phyloP scores from a whole-genome alignment of 176 grass and related monocot species.

The Cocos nucifera region DNA sequence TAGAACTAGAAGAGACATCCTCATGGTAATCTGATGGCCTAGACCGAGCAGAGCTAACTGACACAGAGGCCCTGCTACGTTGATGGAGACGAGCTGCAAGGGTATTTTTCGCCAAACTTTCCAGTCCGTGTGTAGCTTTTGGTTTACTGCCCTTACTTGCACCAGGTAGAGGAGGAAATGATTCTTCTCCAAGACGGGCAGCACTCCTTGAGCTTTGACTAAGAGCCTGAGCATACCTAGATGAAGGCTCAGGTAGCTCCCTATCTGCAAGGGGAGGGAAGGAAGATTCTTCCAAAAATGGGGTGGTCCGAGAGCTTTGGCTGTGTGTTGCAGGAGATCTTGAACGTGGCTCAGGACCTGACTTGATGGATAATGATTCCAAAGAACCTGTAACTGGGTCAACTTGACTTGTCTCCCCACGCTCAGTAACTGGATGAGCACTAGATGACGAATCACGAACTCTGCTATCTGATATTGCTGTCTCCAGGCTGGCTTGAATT shows the following conservation, averaged over 20 bases:
- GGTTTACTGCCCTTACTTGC: constrained; percentile 35
- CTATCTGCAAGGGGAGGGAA: constrained; percentile 82
- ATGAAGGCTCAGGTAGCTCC: constrained; percentile 38
- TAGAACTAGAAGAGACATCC: constrained; percentile 21
- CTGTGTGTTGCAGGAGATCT: constrained; percentile 16
- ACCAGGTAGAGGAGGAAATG: constrained; percentile 85
- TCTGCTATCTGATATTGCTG: constrained; percentile 2
- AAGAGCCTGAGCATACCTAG: constrained; percentile 63
- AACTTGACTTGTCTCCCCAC: constrained; percentile 15
- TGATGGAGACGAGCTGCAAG: constrained; percentile 72
- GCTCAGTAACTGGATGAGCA: neutral
- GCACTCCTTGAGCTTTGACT: constrained; percentile 50
- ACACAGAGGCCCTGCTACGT: constrained; percentile 35
- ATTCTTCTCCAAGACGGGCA: constrained; percentile 55
- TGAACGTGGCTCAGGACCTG: constrained; percentile 9
- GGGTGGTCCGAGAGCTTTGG: constrained; percentile 30
- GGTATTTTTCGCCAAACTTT: constrained; percentile 63
- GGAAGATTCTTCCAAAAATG: constrained; percentile 47
- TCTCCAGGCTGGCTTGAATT: constrained; percentile 35
- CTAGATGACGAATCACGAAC: constrained; percentile 7
- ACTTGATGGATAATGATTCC: constrained; percentile 29
- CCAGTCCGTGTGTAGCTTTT: constrained; percentile 32
- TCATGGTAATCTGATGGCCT: constrained; percentile 35
- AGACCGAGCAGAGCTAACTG: constrained; percentile 39
- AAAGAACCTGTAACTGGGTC: constrained; percentile 29